Percentiles rank a stretch among this genome's conserved stretches.
Conservation (phyloP, 208 protist species). For the Wallacemonas sp. region DNA sequence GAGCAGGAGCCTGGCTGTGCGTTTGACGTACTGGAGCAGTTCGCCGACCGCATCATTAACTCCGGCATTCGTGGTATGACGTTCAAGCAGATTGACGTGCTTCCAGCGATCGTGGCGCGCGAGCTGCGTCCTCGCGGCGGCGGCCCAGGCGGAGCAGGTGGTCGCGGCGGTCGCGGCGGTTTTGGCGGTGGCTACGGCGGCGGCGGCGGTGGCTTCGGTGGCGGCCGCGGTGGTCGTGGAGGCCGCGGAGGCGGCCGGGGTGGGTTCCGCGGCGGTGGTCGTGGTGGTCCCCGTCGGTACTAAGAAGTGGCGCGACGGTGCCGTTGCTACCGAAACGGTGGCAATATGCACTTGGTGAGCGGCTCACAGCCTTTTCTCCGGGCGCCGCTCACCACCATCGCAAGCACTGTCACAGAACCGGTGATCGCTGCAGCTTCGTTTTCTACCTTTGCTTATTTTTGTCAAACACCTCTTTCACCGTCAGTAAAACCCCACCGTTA, state of each 20-base stretch:
- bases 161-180: constrained; percentile 25
- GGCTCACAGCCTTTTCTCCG: too few species aligned
- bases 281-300: constrained; percentile 23
- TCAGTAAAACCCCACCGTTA: too few species aligned
- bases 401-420: too few species aligned
- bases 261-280: constrained; percentile 19
- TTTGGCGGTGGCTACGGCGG: constrained; percentile 28
- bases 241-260: constrained; percentile 20
- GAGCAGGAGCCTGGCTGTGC: constrained; percentile 69
- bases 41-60: constrained; percentile 52
- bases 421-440: too few species aligned
- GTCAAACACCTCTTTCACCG: too few species aligned
- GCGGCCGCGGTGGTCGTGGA: constrained; percentile 17
- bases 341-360: too few species aligned
- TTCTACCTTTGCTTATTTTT: too few species aligned
- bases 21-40: constrained; percentile 86
- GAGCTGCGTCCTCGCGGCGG: constrained; percentile 58
- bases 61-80: constrained; percentile 69
- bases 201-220: constrained; percentile 13
- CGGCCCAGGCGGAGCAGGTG: constrained; percentile 42
- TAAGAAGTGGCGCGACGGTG: background rate
- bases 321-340: too few species aligned
- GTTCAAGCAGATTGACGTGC: constrained; percentile 65
- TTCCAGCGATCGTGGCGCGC: constrained; percentile 83
- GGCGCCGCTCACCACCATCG: too few species aligned